Conservation (phyloP, 2,329 filamentous ascomycete genomes). For the Eutypella sp. region DNA sequence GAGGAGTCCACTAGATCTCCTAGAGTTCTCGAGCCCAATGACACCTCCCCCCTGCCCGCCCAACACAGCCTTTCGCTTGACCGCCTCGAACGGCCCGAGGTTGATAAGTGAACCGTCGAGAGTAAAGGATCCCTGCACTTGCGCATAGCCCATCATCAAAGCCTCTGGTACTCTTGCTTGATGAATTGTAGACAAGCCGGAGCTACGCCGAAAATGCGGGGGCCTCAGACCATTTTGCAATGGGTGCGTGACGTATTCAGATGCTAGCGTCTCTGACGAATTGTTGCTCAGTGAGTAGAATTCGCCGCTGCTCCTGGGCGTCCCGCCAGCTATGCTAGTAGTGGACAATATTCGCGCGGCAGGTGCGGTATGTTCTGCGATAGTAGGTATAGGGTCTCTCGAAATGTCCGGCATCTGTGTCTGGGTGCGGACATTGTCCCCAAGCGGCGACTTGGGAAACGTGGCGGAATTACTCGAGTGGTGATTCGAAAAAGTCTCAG, state of each 20-base stretch:
- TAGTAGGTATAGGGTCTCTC: constrained; percentile 42
- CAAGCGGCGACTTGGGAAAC: constrained; percentile 32
- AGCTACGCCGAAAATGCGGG: constrained; percentile 42
- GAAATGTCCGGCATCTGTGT: constrained; percentile 9
- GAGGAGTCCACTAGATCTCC: constrained; percentile 73
- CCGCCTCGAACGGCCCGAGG: constrained; percentile 85
- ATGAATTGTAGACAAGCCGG: constrained; percentile 36
- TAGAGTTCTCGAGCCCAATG: constrained; percentile 69
- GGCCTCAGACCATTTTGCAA: constrained; percentile 32
- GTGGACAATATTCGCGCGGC: constrained; percentile 69
- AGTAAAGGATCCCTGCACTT: constrained; percentile 86
- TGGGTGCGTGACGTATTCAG: constrained; percentile 69
- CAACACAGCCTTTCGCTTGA: constrained; percentile 89
- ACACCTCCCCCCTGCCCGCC: constrained; percentile 84
- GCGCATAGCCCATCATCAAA: constrained; percentile 96
- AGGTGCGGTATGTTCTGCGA: constrained; percentile 55
- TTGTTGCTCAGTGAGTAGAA: constrained; percentile 95
- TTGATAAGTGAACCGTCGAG: constrained; percentile 89
- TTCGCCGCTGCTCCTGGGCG: constrained; percentile 86
- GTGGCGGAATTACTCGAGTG: constrained; percentile 33
- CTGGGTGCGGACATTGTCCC: constrained; percentile 26
- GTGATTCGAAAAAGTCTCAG: constrained; percentile 21
- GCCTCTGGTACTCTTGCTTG: constrained; percentile 60
- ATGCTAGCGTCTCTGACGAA: constrained; percentile 87
- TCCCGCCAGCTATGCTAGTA: constrained; percentile 68